phyloP scores from a whole-genome alignment of 306 rosid genomes.

The Quercus bicolor region DNA sequence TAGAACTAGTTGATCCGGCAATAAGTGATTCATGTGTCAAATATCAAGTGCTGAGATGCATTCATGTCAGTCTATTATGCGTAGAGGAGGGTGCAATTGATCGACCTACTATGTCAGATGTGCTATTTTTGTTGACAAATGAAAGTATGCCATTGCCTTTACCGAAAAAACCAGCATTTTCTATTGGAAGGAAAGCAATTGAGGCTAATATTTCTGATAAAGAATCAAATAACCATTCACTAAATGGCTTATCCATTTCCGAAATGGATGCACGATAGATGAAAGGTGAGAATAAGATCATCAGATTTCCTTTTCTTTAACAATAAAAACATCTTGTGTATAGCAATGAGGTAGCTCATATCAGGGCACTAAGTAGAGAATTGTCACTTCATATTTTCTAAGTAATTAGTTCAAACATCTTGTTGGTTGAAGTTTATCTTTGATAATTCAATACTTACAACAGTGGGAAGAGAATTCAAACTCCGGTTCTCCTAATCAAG shows the following conservation, averaged over 20 bases:
- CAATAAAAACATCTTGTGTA: too few relatives aligned
- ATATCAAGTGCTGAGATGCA: slow-evolving; percentile 22
- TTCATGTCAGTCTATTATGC: slow-evolving; percentile 8
- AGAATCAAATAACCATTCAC: not conserved
- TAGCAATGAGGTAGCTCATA: too few relatives aligned
- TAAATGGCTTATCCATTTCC: slow-evolving; percentile 3
- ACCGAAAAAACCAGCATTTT: slow-evolving; percentile 31
- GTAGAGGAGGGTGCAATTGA: slow-evolving; percentile 8
- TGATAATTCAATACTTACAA: too few relatives aligned
- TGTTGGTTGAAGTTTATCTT: too few relatives aligned
- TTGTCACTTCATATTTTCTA: too few relatives aligned
- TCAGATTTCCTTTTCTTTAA: too few relatives aligned
- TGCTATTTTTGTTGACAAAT: slow-evolving; percentile 20
- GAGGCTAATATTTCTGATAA: too few relatives aligned
- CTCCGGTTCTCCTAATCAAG: too few relatives aligned
- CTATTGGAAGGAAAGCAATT: not conserved
- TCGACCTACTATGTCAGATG: slow-evolving; percentile 25
- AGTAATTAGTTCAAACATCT: too few relatives aligned
- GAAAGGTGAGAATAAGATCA: too few relatives aligned
- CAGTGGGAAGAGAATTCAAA: too few relatives aligned
- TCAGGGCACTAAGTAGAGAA: too few relatives aligned
- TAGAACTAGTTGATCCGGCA: slow-evolving; percentile 13
- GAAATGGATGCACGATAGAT: not conserved
- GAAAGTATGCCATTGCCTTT: slow-evolving; percentile 11
- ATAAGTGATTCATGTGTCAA: not conserved